Percentiles rank a stretch among this genome's conserved stretches.
Conservation (phyloP, 129 eudicot genomes). For the Cynara cardunculus region DNA sequence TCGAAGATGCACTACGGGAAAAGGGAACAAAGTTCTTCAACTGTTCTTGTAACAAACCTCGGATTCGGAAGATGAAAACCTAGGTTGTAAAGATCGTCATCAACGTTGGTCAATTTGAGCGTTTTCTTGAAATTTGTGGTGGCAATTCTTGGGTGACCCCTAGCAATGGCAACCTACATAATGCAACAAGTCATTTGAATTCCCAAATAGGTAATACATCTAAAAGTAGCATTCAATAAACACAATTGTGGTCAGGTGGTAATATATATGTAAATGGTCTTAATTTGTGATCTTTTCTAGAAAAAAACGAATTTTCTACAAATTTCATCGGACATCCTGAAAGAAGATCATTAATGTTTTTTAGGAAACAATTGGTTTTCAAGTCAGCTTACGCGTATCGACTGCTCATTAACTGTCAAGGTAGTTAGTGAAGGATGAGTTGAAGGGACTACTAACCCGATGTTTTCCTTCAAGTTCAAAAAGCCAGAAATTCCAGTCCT, state of each 20-base stretch:
- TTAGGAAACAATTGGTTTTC: not conserved
- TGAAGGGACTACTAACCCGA: conserved; percentile 42
- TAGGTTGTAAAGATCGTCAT: conserved; percentile 37
- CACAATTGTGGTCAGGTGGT: not conserved
- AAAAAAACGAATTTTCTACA: not conserved
- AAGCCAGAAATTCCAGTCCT: conserved; percentile 86
- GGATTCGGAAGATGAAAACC: conserved; percentile 61
- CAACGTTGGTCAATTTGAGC: conserved; percentile 43
- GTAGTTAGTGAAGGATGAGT: not conserved
- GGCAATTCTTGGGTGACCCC: conserved; percentile 71
- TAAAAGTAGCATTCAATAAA: not conserved
- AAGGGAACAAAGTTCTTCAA: conserved; percentile 49
- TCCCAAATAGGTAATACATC: not conserved
- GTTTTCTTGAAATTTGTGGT: conserved; percentile 46
- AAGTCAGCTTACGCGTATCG: not conserved
- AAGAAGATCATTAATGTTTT: not conserved
- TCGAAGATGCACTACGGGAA: not conserved
- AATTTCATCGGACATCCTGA: not conserved
- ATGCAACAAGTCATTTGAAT: not conserved
- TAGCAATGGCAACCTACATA: conserved; percentile 58
- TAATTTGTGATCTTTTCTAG: not conserved
- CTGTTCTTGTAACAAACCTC: conserved; percentile 46
- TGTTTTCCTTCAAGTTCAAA: conserved; percentile 46
- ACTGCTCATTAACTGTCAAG: not conserved
- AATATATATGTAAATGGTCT: not conserved